phyloP scores from a whole-genome alignment of 495 filamentous ascomycete genomes.

The Trichoderma orchidacearum region DNA sequence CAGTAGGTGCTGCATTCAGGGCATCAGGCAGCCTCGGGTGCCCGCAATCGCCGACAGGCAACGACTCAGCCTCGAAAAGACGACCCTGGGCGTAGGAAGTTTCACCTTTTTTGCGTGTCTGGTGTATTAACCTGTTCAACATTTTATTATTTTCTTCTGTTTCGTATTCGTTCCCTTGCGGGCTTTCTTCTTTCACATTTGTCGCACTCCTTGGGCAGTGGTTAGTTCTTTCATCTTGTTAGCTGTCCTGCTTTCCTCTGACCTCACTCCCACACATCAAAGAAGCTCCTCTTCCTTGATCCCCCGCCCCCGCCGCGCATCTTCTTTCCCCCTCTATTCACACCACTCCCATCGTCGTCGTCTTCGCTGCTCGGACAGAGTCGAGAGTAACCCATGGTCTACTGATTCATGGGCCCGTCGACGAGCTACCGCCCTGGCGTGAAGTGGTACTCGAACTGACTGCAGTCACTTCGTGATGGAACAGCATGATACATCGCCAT shows the following conservation, averaged over 20 bases:
- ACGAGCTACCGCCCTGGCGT: constrained; percentile 7
- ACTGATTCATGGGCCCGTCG: constrained; percentile 4
- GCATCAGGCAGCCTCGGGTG: background rate
- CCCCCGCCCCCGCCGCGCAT: background rate
- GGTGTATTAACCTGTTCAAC: too few species aligned
- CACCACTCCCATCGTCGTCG: background rate
- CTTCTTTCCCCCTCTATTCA: background rate
- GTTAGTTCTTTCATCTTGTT: constrained; percentile 7
- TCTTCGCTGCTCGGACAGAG: too few species aligned
- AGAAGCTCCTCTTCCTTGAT: background rate
- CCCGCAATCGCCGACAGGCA: constrained; percentile 1
- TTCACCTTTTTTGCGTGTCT: too few species aligned
- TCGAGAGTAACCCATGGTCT: constrained; percentile 11
- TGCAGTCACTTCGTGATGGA: constrained; percentile 29
- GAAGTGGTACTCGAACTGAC: constrained; percentile 15
- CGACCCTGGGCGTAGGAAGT: too few species aligned
- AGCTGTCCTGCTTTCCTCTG: constrained; percentile 13
- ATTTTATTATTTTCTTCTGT: background rate
- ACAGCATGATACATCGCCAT: constrained; percentile 10
- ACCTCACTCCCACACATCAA: constrained; percentile 1
- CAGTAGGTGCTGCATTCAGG: too few species aligned
- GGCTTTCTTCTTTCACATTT: constrained; percentile 2
- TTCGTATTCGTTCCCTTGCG: background rate
- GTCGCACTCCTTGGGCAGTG: constrained; percentile 1
- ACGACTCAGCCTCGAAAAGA: background rate